Evolutionary conservation across 208 protist species (phyloP).

Genomic region (Novymonas esmeraldas): DNA sequence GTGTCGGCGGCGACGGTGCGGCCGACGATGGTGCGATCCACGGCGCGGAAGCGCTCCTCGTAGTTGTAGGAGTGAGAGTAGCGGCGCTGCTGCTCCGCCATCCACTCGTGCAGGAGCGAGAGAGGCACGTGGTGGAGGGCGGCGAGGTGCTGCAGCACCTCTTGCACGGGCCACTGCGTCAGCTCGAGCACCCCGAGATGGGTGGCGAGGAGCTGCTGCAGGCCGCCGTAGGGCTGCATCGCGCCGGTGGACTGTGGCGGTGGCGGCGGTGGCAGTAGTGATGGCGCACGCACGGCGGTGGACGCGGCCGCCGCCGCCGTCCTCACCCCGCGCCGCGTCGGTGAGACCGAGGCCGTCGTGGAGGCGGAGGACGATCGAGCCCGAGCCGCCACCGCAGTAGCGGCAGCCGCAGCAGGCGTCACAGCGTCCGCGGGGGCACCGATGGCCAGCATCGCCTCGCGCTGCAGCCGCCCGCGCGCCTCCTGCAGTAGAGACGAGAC

Average conservation of each 20-base stretch:
- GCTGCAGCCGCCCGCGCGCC: conserved; percentile 32
- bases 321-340: too few species aligned
- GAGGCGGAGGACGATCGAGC: not conserved
- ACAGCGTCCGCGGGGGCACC: conserved; percentile 14
- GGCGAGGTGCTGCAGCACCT: conserved; percentile 58
- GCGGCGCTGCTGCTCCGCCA: conserved; percentile 44
- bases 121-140: conserved; percentile 46
- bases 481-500: conserved; percentile 34
- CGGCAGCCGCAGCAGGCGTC: not conserved
- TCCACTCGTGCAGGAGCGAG: conserved; percentile 44
- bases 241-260: too few species aligned
- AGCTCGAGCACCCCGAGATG: conserved; percentile 52
- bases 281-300: not conserved
- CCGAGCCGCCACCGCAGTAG: not conserved
- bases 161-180: conserved; percentile 52
- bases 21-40: conserved; percentile 54
- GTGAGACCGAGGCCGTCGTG: not conserved
- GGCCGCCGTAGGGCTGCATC: conserved; percentile 10
- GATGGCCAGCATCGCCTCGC: conserved; percentile 31
- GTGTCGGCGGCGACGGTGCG: conserved; percentile 25
- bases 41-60: conserved; percentile 62
- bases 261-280: not conserved
- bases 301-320: too few species aligned
- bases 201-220: conserved; percentile 45
- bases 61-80: conserved; percentile 63